Conservation (phyloP, 164 flowering plant genomes). For the Chimonanthus praecox region DNA sequence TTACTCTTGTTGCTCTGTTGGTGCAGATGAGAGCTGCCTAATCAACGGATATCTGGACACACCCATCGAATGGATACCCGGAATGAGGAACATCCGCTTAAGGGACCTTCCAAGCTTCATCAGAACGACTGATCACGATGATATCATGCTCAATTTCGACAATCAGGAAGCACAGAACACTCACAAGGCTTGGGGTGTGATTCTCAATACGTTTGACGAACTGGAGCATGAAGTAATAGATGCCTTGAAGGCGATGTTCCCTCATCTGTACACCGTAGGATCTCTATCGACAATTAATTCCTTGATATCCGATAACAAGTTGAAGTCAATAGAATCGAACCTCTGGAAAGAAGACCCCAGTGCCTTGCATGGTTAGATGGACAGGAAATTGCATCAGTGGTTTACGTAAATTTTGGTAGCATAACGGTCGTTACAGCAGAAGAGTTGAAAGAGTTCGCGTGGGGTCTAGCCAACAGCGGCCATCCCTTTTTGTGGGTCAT, state of each 20-base stretch:
- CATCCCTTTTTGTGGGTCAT: constrained; percentile 45
- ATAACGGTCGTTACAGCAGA: constrained; percentile 23
- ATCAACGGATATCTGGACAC: constrained; percentile 28
- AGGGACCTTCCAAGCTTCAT: constrained; percentile 23
- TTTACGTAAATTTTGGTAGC: constrained; percentile 42
- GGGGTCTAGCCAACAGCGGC: constrained; percentile 40
- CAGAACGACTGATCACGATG: constrained; percentile 17
- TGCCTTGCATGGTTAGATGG: constrained; percentile 35
- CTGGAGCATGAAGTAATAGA: constrained; percentile 18
- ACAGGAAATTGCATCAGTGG: constrained; percentile 20
- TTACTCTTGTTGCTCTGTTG: not conserved
- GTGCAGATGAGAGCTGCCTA: constrained; percentile 23
- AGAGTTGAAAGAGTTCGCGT: constrained; percentile 32
- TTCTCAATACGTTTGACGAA: constrained; percentile 21
- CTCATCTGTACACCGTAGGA: constrained; percentile 22
- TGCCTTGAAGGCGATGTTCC: constrained; percentile 6
- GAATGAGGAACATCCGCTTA: constrained; percentile 24
- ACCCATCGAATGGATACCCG: constrained; percentile 31
- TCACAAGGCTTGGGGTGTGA: constrained; percentile 10
- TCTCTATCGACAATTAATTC: constrained; percentile 14
- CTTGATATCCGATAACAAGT: not conserved
- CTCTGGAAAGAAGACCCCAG: constrained; percentile 33
- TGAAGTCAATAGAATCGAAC: not conserved
- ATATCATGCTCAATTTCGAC: constrained; percentile 13
- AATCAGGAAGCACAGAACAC: constrained; percentile 3